Evolutionary conservation across 495 filamentous ascomycete genomes (phyloP), one percentile per base, ranked within the genome.

Genomic region (Penicillium cinerascens): DNA sequence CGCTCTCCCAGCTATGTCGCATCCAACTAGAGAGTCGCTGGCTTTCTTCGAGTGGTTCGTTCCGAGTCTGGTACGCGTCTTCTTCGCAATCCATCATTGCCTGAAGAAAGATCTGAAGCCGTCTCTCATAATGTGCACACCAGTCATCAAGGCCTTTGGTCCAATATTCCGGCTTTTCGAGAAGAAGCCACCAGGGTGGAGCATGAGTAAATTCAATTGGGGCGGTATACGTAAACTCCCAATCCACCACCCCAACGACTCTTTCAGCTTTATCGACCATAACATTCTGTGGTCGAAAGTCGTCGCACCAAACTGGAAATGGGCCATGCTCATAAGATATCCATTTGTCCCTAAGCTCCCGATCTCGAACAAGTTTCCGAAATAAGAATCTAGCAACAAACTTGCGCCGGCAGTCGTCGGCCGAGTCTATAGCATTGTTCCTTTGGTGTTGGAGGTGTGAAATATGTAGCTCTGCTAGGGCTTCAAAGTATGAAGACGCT

Each of bases 391-490:
- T 4, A 13, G 36, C 36, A 38, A 38, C 10, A 13, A 4, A 38
- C 16, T 38, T 38, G 36, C 36, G 45, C 18, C 49, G 46, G 26
- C 44, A 58, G 6, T 50, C 49, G 35, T 58, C 45, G 3, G 45
- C 55, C 11, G 55, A 58, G n/a, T 48, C 44, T 8, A 58, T 29
- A 16, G 49, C 36, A 25, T 53, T 33, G 15, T 50, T 46, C 22
- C 48, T 39, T 26, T 56, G 54, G 38, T 47, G 6, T 25, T 38
- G 21, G 1, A 51, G 18, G 42, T 56, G 48, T 20, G 10, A 9
- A 23, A 52, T 38, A 37, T 51, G 6, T 25, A 53, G 44, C 42
- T 53, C 44, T 20, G 54, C 40, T 6, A 56, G 39, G 17, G 33
- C 43, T 29, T 48, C 48, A 27, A 56, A 36, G 15, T 52, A 52